Base-by-base conservation (phyloP, 371 early-diverging fungal genomes). In the Blakeslea trispora region DNA sequence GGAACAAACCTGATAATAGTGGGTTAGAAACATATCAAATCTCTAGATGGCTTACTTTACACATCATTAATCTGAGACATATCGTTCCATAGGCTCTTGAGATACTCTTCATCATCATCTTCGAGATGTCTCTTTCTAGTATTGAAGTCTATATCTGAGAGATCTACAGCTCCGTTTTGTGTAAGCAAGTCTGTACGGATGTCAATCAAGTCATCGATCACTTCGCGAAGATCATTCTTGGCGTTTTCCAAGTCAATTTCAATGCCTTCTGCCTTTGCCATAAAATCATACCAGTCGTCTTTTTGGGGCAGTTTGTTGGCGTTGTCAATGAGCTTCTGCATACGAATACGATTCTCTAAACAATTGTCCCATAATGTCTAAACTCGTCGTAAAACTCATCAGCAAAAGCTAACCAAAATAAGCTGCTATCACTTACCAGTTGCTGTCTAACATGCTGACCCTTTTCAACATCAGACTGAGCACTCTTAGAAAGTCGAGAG, bases 381-480 rank as follows among this genome's bases (percentile, higher is more conserved):
- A n/a, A 73, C 24, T 7, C 3, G 7, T 28, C 3, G 7, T 28
- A 28, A 5, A 7, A 28, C 28, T 28, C 28, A 28, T 28, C 28
- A 28, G 28, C 7, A 5, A 28, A 28, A 28, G 28, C 28, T 28
- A 28, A 7, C 3, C 3, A 28, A 28, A 28, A 28, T 5, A 28
- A 28, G 28, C 28, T 28, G 28, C 5, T 5, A 5, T 28, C 19
- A 49, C 5, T 58, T 67, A 72, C 72, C 58, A 79, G 47, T 63
- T 85, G 91, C 58, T 79, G 86, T 74, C 84, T 90, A 81, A 96
- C 93, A 59, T 95, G 92, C 35, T 81, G 77, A 19, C 97, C 96
- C 62, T 96, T 96, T 63, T 91, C 92, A 22, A 91, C 79, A 64
- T 96, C 96, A 31, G 81, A 76, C 37, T 87, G 81, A 1, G 89